These are phyloP conservation scores for Populus ilicifolia DNA, from an alignment of 345 rosid genomes.

Conservation along the genomic window DNA sequence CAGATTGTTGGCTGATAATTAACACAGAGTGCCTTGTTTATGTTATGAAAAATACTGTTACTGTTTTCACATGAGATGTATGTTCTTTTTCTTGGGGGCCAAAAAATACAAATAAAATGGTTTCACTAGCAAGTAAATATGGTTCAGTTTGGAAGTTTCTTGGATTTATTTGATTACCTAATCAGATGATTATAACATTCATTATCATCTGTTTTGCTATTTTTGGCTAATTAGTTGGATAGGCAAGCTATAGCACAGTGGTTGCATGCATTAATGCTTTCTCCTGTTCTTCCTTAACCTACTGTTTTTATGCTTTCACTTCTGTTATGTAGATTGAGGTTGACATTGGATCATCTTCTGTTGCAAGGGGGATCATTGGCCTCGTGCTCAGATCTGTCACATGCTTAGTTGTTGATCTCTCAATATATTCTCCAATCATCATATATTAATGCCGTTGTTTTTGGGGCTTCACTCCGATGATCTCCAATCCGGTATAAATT, in stretches of 20 bases:
- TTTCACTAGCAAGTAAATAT: not conserved
- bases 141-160: not conserved
- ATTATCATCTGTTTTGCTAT: not conserved
- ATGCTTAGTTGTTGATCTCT: slow-evolving; percentile 93
- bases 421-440: slow-evolving; percentile 32
- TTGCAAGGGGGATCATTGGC: slow-evolving; percentile 85
- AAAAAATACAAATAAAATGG: not conserved
- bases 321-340: slow-evolving; percentile 77
- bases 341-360: slow-evolving; percentile 96
- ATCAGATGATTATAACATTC: not conserved
- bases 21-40: not conserved
- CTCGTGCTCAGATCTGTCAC: slow-evolving; percentile 94
- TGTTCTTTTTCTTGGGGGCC: not conserved
- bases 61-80: not conserved
- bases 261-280: slow-evolving; percentile 3
- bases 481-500: not conserved
- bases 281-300: not conserved
- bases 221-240: not conserved
- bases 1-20: not conserved
- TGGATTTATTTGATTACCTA: not conserved
- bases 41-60: not conserved
- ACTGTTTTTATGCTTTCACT: not conserved
- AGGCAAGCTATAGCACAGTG: not conserved
- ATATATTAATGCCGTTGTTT: not conserved
- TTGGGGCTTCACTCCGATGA: not conserved